Conservation (phyloP, 192 early-diverging fungal genomes). For the Coemansia sp. region DNA sequence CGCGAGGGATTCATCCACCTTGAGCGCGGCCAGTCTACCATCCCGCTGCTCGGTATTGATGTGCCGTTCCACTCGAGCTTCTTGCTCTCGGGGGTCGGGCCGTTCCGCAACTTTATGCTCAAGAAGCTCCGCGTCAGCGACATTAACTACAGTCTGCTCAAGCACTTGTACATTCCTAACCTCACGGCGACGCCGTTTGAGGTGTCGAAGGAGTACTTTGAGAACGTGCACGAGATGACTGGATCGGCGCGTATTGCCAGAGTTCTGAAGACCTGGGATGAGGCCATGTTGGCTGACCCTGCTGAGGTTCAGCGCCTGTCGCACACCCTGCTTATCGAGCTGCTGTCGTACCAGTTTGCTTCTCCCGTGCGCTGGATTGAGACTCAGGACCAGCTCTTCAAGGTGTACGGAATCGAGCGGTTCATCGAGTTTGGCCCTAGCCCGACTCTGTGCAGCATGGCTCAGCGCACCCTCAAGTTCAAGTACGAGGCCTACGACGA, state of each 20-base stretch:
- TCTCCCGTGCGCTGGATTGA: constrained; percentile 96
- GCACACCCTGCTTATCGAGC: constrained; percentile 83
- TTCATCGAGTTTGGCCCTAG: constrained; percentile 91
- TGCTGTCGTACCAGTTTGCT: constrained; percentile 94
- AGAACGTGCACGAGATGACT: constrained; percentile 77
- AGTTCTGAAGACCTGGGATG: constrained; percentile 80
- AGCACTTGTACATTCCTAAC: constrained; percentile 93
- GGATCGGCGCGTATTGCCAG: constrained; percentile 70
- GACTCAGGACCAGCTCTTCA: constrained; percentile 92
- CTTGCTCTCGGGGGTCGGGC: constrained; percentile 86
- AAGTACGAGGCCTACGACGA: constrained; percentile 97
- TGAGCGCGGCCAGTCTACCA: constrained; percentile 89
- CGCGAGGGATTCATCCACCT: constrained; percentile 65
- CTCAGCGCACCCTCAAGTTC: constrained; percentile 87
- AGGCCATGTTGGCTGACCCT: constrained; percentile 60
- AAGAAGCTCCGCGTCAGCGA: constrained; percentile 82
- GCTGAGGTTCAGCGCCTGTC: constrained; percentile 83
- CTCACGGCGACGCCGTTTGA: constrained; percentile 88
- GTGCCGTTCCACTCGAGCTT: constrained; percentile 96
- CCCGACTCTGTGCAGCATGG: constrained; percentile 95
- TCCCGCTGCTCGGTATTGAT: constrained; percentile 89
- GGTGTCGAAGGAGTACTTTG: constrained; percentile 73
- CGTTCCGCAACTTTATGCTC: constrained; percentile 86
- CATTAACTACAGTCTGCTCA: constrained; percentile 79
- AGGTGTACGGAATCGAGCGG: constrained; percentile 81